Conservation (phyloP, 176 grass and related monocot species). For the Bothriochloa decipiens region DNA sequence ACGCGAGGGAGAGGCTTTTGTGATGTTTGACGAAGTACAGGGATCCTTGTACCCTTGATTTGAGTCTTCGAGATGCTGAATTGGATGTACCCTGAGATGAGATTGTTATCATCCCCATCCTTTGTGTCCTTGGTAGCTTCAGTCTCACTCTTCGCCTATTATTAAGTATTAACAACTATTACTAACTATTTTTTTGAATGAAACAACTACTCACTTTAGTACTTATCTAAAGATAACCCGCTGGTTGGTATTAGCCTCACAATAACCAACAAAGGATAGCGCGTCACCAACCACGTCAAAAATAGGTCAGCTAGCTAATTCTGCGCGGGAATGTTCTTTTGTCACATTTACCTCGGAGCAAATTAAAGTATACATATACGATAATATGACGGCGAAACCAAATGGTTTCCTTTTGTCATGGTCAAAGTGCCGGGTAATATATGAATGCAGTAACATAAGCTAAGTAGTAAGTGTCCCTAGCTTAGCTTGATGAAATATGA, state of each 20-base stretch:
- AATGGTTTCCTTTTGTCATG: neutral
- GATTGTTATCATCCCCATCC: neutral
- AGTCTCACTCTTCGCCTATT: neutral
- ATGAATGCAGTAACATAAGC: neutral
- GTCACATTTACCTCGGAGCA: neutral
- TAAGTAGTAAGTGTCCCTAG: neutral
- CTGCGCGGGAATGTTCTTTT: neutral
- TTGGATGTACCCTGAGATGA: neutral
- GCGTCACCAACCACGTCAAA: neutral
- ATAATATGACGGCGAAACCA: neutral
- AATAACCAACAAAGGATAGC: neutral
- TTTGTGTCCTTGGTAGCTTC: neutral
- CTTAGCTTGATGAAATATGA: neutral
- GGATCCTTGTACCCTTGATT: constrained; percentile 13
- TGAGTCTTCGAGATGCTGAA: neutral
- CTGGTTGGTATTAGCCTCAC: neutral
- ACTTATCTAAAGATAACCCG: neutral
- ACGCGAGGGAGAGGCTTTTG: too few species aligned
- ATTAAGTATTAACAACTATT: too few species aligned
- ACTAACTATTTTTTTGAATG: too few species aligned
- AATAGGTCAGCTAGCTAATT: neutral
- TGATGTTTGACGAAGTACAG: too few species aligned
- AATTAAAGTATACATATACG: neutral
- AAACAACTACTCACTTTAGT: too few species aligned
- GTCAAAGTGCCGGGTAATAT: neutral